Percentiles rank a stretch among this genome's conserved stretches.
Evolutionary conservation across 2,329 filamentous ascomycete genomes (phyloP).

Genomic region (Xylariaceae sp.): DNA sequence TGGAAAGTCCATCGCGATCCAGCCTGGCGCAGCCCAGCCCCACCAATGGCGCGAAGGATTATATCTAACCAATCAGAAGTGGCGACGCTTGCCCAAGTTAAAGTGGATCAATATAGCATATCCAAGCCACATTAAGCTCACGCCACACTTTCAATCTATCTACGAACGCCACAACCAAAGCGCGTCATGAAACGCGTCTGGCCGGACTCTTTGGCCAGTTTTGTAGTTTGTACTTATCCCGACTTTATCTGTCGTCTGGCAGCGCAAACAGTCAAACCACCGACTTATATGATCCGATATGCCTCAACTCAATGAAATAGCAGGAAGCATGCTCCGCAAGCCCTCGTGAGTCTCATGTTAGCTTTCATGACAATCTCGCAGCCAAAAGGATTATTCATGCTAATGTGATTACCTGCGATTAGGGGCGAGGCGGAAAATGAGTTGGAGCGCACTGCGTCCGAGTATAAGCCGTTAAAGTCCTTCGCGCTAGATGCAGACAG

Average conservation of each 20-base stretch:
- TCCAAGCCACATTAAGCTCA: constrained; percentile 11
- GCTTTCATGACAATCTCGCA: background rate
- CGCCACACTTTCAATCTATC: constrained; percentile 30
- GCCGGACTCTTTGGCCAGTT: background rate
- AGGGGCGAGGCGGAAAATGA: constrained; percentile 36
- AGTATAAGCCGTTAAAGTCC: constrained; percentile 69
- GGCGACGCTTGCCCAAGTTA: background rate
- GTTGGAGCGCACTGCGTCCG: constrained; percentile 48
- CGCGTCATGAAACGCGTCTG: constrained; percentile 23
- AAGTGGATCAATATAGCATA: background rate
- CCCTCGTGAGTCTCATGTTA: constrained; percentile 39
- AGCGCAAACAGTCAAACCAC: constrained; percentile 1
- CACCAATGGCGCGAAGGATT: constrained; percentile 18
- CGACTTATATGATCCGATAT: constrained; percentile 27
- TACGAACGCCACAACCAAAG: constrained; percentile 26
- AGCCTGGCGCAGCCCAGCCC: constrained; percentile 29
- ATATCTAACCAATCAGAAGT: background rate
- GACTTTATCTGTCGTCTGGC: background rate
- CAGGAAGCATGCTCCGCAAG: constrained; percentile 41
- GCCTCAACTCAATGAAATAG: constrained; percentile 41
- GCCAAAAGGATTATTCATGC: background rate
- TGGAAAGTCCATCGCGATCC: background rate
- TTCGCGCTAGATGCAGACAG: constrained; percentile 65
- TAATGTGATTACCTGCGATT: background rate
- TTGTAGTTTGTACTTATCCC: background rate